A percentile compares a stretch with the other conserved stretches of the same genome.
Conservation (phyloP, 345 rosid genomes). For the Eutrema yunnanense region DNA sequence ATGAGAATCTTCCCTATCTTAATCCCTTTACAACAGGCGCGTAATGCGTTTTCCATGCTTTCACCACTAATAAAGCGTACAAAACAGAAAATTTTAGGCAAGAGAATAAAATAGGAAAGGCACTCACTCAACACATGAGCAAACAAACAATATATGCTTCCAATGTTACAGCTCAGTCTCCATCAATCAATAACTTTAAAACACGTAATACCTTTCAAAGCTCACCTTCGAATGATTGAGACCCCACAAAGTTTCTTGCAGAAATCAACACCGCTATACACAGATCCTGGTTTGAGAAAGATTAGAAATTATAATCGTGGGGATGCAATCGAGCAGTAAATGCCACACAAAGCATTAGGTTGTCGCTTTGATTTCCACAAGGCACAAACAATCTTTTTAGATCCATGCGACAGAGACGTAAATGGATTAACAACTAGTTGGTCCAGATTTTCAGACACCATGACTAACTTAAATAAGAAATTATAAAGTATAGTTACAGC, state of each 20-base stretch:
- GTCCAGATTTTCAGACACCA: constrained; percentile 4
- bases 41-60: constrained; percentile 98
- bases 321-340: background rate
- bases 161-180: background rate
- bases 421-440: background rate
- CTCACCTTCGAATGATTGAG: constrained; percentile 94
- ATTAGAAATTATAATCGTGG: background rate
- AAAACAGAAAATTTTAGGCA: constrained; percentile 19
- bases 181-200: background rate
- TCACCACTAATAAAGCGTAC: constrained; percentile 60
- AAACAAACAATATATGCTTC: constrained; percentile 13
- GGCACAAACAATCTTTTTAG: background rate
- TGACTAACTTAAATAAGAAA: background rate
- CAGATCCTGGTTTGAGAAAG: constrained; percentile 50
- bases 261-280: constrained; percentile 93
- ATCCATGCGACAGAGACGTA: background rate
- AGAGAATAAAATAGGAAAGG: background rate
- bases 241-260: constrained; percentile 99
- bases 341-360: background rate
- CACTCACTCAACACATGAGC: background rate
- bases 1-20: constrained; percentile 97
- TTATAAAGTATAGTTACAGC: background rate
- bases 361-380: background rate
- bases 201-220: constrained; percentile 31
- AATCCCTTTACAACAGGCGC: constrained; percentile 97